Percentiles rank a stretch among this genome's conserved stretches.
phyloP scores from a whole-genome alignment of 1,139 yeast genomes.

The Nakaseomyces kungkrabaensis region DNA sequence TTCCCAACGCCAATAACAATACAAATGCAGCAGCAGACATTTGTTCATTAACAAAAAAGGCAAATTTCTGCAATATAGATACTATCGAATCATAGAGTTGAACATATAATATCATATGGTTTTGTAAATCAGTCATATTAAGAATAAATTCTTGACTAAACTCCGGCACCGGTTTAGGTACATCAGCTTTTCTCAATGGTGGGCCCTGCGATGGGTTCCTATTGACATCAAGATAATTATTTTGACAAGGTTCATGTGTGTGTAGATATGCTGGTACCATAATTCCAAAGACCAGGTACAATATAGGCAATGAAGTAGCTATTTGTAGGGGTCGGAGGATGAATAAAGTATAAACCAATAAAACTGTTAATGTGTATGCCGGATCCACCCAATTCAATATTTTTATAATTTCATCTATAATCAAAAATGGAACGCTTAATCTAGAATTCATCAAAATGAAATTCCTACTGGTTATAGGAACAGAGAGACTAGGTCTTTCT shows the following conservation, averaged over 20 bases:
- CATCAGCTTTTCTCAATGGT: conserved; percentile 36
- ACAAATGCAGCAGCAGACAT: conserved; percentile 48
- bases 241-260: conserved; percentile 30
- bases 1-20: conserved; percentile 27
- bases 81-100: conserved; percentile 49
- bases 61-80: conserved; percentile 44
- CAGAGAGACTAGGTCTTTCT: conserved; percentile 57
- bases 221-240: conserved; percentile 31
- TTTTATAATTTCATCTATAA: conserved; percentile 45
- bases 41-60: conserved; percentile 58
- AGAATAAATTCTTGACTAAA: conserved; percentile 67
- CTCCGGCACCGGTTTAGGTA: conserved; percentile 72
- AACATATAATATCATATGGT: conserved; percentile 65
- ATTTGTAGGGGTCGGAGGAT: conserved; percentile 55
- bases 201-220: conserved; percentile 51
- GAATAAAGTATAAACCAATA: conserved; percentile 46
- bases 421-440: conserved; percentile 47
- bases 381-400: conserved; percentile 60
- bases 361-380: conserved; percentile 48
- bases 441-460: conserved; percentile 58
- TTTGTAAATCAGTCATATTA: conserved; percentile 77
- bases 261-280: conserved; percentile 62
- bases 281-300: conserved; percentile 43
- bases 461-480: conserved; percentile 61
- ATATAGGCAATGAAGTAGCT: conserved; percentile 42